phyloP scores from a whole-genome alignment of 164 flowering plant species.

The Cinnamomum micranthum region DNA sequence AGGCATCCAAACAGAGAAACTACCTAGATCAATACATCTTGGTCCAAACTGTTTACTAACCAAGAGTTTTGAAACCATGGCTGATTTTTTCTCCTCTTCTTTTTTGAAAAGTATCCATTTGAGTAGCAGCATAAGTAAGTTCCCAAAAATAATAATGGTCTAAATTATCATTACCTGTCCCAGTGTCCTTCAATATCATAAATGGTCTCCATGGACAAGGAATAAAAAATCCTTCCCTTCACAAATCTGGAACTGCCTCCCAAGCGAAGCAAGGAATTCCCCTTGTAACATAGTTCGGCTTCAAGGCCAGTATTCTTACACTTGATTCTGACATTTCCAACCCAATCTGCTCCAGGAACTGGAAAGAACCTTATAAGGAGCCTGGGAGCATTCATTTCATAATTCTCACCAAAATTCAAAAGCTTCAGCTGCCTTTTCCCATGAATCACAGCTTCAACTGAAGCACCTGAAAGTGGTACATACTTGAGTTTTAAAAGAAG shows the following conservation, averaged over 20 bases:
- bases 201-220: conserved; percentile 44
- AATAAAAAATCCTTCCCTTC: conserved; percentile 57
- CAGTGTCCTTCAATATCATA: conserved; percentile 69
- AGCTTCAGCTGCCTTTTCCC: conserved; percentile 68
- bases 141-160: neutral
- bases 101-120: neutral
- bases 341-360: conserved; percentile 56
- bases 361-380: conserved; percentile 70
- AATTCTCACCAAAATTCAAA: conserved; percentile 49
- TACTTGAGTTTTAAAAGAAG: neutral
- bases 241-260: conserved; percentile 42
- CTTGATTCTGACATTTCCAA: conserved; percentile 47
- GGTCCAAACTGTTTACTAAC: too few species aligned
- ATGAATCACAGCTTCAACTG: conserved; percentile 53
- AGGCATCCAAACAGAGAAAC: too few species aligned
- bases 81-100: too few species aligned
- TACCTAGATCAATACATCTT: too few species aligned
- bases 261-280: conserved; percentile 40
- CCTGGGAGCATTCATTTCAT: conserved; percentile 65
- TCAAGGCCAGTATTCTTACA: conserved; percentile 68
- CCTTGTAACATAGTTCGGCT: conserved; percentile 51
- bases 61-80: too few species aligned
- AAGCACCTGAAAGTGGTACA: conserved; percentile 39
- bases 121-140: neutral
- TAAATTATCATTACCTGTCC: conserved; percentile 55